Evolutionary conservation across 176 grass and related monocot genomes (phyloP).

Genomic region (Guadua angustifolia): DNA sequence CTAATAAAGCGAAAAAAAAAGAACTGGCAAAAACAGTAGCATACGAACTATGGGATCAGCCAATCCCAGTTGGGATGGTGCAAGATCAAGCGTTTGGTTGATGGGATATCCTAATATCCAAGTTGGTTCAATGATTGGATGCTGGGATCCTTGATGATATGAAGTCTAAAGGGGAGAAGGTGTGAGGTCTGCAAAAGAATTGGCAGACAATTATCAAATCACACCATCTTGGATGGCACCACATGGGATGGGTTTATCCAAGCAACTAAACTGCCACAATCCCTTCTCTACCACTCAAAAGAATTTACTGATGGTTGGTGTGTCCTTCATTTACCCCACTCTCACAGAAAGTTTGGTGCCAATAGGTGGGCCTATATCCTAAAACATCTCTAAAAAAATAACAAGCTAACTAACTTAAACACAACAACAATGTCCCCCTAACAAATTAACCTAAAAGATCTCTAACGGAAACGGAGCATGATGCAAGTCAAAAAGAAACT

Average conservation of each 20-base stretch:
- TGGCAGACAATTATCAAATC: background rate
- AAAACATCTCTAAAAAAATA: too few species aligned
- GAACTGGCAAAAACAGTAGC: background rate
- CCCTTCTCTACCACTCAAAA: too few species aligned
- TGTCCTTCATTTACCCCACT: too few species aligned
- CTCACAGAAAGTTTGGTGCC: too few species aligned
- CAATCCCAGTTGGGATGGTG: constrained; percentile 12
- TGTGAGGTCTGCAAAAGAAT: background rate
- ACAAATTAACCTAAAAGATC: too few species aligned
- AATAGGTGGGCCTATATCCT: too few species aligned
- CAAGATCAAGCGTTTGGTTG: background rate
- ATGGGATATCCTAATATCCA: background rate
- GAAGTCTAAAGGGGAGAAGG: background rate
- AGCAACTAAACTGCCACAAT: constrained; percentile 2
- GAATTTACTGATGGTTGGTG: too few species aligned
- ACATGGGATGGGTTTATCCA: background rate
- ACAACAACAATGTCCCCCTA: too few species aligned
- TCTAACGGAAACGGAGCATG: too few species aligned
- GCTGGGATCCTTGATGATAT: constrained; percentile 1
- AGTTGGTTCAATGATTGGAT: constrained; percentile 2
- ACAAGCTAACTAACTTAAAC: too few species aligned
- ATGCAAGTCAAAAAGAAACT: too few species aligned
- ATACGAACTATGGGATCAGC: background rate
- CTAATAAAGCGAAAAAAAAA: background rate
- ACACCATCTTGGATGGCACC: background rate